Base-by-base conservation (phyloP, 2,329 filamentous ascomycete genomes). In the Apiospora aurea region DNA sequence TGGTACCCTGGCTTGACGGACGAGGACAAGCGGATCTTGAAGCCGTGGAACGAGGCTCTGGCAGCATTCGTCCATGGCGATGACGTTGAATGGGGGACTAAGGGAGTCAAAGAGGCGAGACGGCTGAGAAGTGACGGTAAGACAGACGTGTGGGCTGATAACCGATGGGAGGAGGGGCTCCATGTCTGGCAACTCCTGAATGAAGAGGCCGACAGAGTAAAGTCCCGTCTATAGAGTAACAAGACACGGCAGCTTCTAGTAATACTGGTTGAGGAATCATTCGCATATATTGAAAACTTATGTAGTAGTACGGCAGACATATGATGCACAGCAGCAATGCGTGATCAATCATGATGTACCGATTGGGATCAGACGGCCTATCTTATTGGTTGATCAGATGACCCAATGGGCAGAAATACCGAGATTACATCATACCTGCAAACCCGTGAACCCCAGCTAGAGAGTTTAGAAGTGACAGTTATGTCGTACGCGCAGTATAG, bases 151-250 rank as follows among this genome's bases (percentile, higher is more conserved):
- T 61, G 71, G 41, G 16, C 24, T 13, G 72, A 70, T 38, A 26
- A 43, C 4, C 47, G 46, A 18, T 73, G 72, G 72, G 69, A 73
- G n/a, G 72, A 73, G n/a, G 72, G 72, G 24, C 2, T 72, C 8
- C 68, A 67, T 34, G n/a, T 73, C 21, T 73, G 72, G 72, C 64
- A 72, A 38, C 43, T 72, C 5, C 49, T 73, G 18, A 73, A 73
- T 34, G 72, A 24, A 21, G 68, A 69, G 24, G 38, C 38, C 38
- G 41, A 18, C 10, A 41, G 8, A 13, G 11, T 69, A n/a, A 57
- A 44, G 24, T 57, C 68, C 7, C 68, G 68, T 4, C 68, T 69
- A 41, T 69, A 44, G 21, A 3, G 5, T 10, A n/a, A 41, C 21
- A n/a, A 16, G 10, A 4, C 10, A 4, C 41, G 13, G n/a, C 6